These are phyloP conservation scores for Pelargonium citronellum DNA, from an alignment of 441 rosid species.

Conservation along the genomic window DNA sequence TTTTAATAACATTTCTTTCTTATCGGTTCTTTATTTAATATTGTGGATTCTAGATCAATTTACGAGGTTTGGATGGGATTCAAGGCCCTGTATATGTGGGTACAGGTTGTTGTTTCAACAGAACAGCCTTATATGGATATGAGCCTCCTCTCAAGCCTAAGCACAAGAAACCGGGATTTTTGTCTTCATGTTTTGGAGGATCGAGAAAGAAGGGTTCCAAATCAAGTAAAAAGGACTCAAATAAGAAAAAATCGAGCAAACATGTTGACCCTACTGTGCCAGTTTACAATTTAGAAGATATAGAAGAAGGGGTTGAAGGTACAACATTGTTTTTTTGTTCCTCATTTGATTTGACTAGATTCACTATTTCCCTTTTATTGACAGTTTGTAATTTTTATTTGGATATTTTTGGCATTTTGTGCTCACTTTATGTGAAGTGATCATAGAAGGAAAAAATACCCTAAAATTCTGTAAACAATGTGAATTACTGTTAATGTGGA, in stretches of 20 bases:
- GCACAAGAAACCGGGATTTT: conserved; percentile 65
- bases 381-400: background rate
- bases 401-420: too few species aligned
- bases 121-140: conserved; percentile 93
- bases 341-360: too few species aligned
- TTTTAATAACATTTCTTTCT: too few species aligned
- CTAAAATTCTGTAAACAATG: too few species aligned
- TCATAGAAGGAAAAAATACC: too few species aligned
- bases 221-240: conserved; percentile 63
- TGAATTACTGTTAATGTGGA: too few species aligned
- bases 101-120: conserved; percentile 92
- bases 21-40: too few species aligned
- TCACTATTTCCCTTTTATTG: too few species aligned
- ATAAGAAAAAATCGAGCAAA: conserved; percentile 83
- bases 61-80: conserved; percentile 96
- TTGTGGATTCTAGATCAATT: conserved; percentile 56
- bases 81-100: conserved; percentile 99
- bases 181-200: conserved; percentile 86
- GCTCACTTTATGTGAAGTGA: too few species aligned
- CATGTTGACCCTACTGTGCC: conserved; percentile 89
- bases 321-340: conserved; percentile 3
- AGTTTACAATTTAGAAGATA: conserved; percentile 86
- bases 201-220: conserved; percentile 69
- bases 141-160: conserved; percentile 88
- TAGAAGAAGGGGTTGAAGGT: conserved; percentile 99